Evolutionary conservation across 495 filamentous ascomycete genomes (phyloP), one percentile per base, ranked within the genome.

Genomic region (Penicillium turbatum): DNA sequence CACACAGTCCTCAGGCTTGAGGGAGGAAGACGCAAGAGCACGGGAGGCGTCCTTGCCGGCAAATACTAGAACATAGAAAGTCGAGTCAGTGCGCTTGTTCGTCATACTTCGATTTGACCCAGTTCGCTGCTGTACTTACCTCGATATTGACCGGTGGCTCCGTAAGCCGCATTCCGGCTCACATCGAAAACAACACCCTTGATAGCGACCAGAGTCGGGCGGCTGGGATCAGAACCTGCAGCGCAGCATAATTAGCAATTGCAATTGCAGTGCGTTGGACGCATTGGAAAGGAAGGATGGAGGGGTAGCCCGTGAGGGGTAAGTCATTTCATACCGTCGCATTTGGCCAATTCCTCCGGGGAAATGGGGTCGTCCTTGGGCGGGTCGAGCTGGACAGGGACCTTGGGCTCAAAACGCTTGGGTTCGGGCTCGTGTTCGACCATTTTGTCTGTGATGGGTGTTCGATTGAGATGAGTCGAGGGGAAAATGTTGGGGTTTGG

Each of bases 161-260:
- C 80, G 64, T 99, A 99, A 29, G 87, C 83, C 31, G 82, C 78
- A 65, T 97, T 97, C 17, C 82, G 86, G 44, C 79, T 88, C 45
- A 99, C 93, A 65, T 99, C 92, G 64, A 96, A 99, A 38, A 99
- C 86, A 54, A 82, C 87, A 53, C 92, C 91, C 75, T 96, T 97
- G 73, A 99, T 97, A 27, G 95, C 93, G 24, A 99, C 90, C 58
- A 92, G 89, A 21, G 85, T 90, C 29, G 90, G 89, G 52, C 76
- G 82, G 45, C 79, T 83, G 2, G 82, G 71, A 51, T 86, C 83
- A 70, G 73, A 71, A 46, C 79, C 83, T 86, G 15, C 30, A 15
- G 15, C 2, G 6, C 38, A 54, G 29, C 41, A 29, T 39, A 44
- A 32, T 32, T 15, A 29, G 29, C 36, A 27, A 53, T 29, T 3